phyloP scores from a whole-genome alignment of 78 protist genomes.

The Emiliania huxleyi region DNA sequence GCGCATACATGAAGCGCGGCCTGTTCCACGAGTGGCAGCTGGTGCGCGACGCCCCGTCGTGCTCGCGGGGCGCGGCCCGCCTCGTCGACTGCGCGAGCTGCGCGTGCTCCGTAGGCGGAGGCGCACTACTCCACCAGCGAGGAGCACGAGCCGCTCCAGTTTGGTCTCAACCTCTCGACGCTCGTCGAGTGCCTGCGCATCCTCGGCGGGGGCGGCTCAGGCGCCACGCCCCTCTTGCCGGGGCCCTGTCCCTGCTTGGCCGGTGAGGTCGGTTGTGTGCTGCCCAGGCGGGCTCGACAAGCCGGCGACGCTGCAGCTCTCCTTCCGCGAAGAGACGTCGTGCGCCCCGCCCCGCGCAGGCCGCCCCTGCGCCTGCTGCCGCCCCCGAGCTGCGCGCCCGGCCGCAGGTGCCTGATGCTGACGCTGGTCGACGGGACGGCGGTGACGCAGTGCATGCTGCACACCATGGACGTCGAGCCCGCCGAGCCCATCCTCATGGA shows the following conservation, averaged over 20 bases:
- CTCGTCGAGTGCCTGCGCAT: background rate
- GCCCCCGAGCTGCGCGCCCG: no score
- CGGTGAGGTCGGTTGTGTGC: no score
- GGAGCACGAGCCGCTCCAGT: background rate
- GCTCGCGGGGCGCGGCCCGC: no score
- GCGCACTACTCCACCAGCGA: background rate
- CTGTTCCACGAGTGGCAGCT: background rate
- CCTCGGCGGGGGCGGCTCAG: background rate
- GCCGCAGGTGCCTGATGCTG: background rate
- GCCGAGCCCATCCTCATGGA: background rate
- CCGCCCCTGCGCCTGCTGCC: no score
- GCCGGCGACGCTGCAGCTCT: background rate
- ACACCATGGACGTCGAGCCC: background rate
- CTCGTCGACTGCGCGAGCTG: no score
- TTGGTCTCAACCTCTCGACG: background rate
- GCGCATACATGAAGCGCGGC: background rate
- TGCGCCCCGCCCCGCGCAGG: no score
- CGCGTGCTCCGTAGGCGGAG: no score
- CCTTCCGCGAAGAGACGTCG: no score
- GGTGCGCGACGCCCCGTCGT: no score
- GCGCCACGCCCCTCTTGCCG: no score
- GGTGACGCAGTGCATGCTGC: background rate
- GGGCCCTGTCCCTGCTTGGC: no score
- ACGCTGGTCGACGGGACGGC: background rate
- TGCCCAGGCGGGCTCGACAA: background rate